A percentile compares a stretch with the other conserved stretches of the same genome.
Evolutionary conservation across 2,329 filamentous ascomycete genomes (phyloP).

Genomic region (Nigrospora osmanthi): DNA sequence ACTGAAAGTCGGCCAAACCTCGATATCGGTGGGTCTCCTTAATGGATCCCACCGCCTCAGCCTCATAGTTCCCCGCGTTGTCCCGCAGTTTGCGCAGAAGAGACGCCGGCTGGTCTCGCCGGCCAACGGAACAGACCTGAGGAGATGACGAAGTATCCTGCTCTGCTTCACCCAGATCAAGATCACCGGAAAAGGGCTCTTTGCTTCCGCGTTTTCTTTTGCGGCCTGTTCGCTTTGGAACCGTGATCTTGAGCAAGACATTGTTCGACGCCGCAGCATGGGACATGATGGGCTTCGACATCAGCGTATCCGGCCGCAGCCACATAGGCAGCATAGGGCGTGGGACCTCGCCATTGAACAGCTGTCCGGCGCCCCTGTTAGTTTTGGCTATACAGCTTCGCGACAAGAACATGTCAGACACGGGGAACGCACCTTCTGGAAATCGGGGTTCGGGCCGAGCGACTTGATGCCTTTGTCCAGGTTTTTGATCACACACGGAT

Average conservation of each 20-base stretch:
- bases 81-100: constrained; percentile 61
- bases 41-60: constrained; percentile 66
- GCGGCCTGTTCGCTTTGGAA: constrained; percentile 79
- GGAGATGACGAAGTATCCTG: constrained; percentile 8
- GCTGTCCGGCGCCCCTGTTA: too few species aligned
- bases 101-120: constrained; percentile 43
- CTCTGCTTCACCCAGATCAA: constrained; percentile 20
- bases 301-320: constrained; percentile 70
- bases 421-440: constrained; percentile 22
- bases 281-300: constrained; percentile 71
- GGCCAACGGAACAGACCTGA: constrained; percentile 32
- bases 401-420: constrained; percentile 10
- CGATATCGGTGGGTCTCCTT: constrained; percentile 81
- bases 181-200: constrained; percentile 50
- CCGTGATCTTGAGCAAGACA: constrained; percentile 74
- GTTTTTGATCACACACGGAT: constrained; percentile 31
- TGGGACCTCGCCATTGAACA: constrained; percentile 19
- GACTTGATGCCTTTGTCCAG: constrained; percentile 32
- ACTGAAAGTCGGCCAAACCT: constrained; percentile 80
- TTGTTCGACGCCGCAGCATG: constrained; percentile 72
- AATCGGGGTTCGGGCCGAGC: constrained; percentile 29
- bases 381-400: too few species aligned
- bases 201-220: constrained; percentile 75
- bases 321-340: constrained; percentile 57
- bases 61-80: constrained; percentile 57